Conservation (phyloP, 2,329 filamentous ascomycete species). For the Pseudocercospora eumusae region DNA sequence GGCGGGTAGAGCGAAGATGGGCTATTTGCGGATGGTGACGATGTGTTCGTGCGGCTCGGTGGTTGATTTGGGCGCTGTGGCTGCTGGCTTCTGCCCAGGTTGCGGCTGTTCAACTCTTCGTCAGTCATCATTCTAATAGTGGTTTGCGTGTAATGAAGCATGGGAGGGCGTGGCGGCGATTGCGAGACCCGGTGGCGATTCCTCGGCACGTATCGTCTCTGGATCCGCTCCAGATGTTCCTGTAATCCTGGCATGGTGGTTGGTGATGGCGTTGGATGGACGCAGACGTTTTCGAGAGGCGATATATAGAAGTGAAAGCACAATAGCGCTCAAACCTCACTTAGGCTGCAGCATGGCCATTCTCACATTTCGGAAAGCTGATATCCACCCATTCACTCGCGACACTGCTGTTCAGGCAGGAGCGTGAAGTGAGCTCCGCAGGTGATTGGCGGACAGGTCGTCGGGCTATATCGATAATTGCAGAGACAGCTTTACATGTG, state of each 20-base stretch:
- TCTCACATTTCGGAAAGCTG: background rate
- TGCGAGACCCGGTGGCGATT: background rate
- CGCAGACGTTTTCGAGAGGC: background rate
- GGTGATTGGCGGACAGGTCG: background rate
- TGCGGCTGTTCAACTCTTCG: constrained; percentile 33
- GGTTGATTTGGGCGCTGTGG: constrained; percentile 32
- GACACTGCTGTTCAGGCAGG: background rate
- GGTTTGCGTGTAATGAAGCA: constrained; percentile 9
- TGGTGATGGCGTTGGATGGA: background rate
- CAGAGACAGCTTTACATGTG: background rate
- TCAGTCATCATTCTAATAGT: constrained; percentile 11
- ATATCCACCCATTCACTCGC: background rate
- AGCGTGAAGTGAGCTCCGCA: constrained; percentile 1
- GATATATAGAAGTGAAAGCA: background rate
- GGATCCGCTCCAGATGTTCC: background rate
- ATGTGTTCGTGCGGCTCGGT: constrained; percentile 37
- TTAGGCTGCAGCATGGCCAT: background rate
- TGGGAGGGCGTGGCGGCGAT: constrained; percentile 4
- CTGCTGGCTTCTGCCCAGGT: constrained; percentile 36
- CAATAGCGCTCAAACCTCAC: background rate
- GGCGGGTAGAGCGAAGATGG: constrained; percentile 35
- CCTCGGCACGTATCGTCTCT: background rate
- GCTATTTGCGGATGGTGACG: constrained; percentile 39
- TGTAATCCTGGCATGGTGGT: constrained; percentile 6
- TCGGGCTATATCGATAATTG: background rate